Base-by-base conservation (phyloP, 306 rosid genomes). In the Glycyrrhiza uralensis region DNA sequence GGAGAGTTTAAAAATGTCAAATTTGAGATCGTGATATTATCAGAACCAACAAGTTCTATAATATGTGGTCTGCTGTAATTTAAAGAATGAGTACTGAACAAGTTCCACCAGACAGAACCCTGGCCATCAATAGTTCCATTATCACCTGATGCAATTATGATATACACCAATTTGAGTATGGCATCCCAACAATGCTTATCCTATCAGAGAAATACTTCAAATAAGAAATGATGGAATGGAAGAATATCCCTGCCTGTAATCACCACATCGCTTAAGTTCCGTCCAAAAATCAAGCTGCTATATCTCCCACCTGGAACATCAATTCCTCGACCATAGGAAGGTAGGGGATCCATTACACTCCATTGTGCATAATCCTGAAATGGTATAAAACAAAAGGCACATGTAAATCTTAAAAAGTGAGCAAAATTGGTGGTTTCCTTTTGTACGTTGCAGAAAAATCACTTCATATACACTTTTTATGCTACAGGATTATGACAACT, bases 71-170 rank as follows among this genome's bases (percentile, higher is more conserved):
- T 54, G 79, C 87, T 89, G 39, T 77, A 61, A 46, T 89, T 87
- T 69, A 89, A 80, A 29, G 85, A 68, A 74, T 79, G 82, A 15
- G 78, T 57, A 35, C 9, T 69, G 76, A 85, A 52, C 58, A 80
- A 61, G 45, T 79, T 82, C 96, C 96, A 89, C 96, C 96, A 89
- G 33, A 83, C 66, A 41, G 81, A 68, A 33, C 92, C 96, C 71
- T 89, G 92, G 24, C 96, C 96, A 63, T 89, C 90, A 64, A 89
- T 81, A 52, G 85, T 89, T 79, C 90, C 96, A 75, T 83, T 75
- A 51, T 87, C 86, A 79, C 96, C 96, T 89, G 80, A 5, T 6
- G 26, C 57, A 64, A 33, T 63, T 39, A 63, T 69, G 26, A 36
- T 50, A 18, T 36, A 75, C 30, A 47, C 20, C 47, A 46, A 55